Evolutionary conservation across 257 asterid genomes (phyloP), one percentile per base, ranked within the genome.

Genomic region (Gardenia jasminoides): DNA sequence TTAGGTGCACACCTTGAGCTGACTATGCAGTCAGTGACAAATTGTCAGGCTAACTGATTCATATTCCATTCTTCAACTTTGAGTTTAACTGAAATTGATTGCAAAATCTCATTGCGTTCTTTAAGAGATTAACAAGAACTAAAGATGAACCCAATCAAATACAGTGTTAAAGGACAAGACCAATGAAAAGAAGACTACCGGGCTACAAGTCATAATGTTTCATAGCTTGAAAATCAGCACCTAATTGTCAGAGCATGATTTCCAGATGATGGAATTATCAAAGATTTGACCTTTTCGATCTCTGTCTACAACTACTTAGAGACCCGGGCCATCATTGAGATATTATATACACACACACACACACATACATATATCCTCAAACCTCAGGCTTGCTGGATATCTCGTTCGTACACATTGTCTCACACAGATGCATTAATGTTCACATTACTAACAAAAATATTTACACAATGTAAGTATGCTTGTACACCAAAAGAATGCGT

Each of bases 401-500:
- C n/a, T n/a, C n/a, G n/a, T n/a, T n/a, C n/a, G n/a, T n/a, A n/a
- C n/a, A n/a, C n/a, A n/a, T n/a, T n/a, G n/a, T n/a, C n/a, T n/a
- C 15, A 31, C 1, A 31, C 10, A 7, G 19, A n/a, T 54, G 69
- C 70, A 12, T n/a, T 39, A 13, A 19, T 39, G 5, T 22, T 30
- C 33, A n/a, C n/a, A n/a, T 33, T 24, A 33, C 47, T 52, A 36
- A 8, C 3, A 20, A 33, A 20, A 36, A 24, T 24, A 19, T 9
- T 43, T 58, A 78, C 20, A 33, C 22, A 66, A 39, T n/a, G 41
- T 47, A 44, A 72, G 2, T 72, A 10, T 19, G 12, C 43, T 69
- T 72, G 58, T 76, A 91, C 79, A 96, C 99, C 97, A 92, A 70
- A 58, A 96, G 92, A 84, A 96, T 90, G 80, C 97, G 97, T 75